These are phyloP conservation scores for Lablab purpureus DNA, from an alignment of 306 rosid genomes.

Conservation along the genomic window DNA sequence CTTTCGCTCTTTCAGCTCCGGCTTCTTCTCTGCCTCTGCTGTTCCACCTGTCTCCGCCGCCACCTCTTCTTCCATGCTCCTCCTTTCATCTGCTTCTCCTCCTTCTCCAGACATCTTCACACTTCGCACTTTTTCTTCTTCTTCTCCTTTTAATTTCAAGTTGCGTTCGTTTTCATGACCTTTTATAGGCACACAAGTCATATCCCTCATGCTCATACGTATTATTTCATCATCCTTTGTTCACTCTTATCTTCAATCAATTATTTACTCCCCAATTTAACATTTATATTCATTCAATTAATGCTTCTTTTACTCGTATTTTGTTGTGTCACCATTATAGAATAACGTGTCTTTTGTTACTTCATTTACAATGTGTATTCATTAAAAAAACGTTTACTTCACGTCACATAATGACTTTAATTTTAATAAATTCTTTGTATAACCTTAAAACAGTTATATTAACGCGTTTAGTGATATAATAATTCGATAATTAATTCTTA, in stretches of 20 bases:
- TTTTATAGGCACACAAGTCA: conserved; percentile 40
- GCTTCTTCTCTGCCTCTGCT: neutral
- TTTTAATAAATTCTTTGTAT: too few species aligned
- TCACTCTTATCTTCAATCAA: neutral
- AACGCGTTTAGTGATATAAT: too few species aligned
- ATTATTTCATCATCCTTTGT: conserved; percentile 12
- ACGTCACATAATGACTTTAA: too few species aligned
- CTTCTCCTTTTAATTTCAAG: neutral
- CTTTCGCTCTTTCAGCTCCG: conserved; percentile 50
- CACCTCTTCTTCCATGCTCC: conserved; percentile 7
- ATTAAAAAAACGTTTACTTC: too few species aligned
- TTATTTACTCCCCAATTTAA: too few species aligned
- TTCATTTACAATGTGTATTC: too few species aligned
- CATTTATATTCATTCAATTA: neutral
- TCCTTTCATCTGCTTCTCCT: conserved; percentile 15
- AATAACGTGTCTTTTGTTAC: too few species aligned
- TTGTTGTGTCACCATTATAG: too few species aligned
- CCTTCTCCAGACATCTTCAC: conserved; percentile 1
- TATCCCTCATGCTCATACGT: neutral
- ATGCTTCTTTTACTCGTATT: too few species aligned
- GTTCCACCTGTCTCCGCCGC: neutral
- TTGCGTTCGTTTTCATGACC: neutral
- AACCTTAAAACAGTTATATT: too few species aligned
- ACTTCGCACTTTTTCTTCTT: too few species aligned
- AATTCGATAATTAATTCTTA: too few species aligned